A percentile compares a stretch with the other conserved stretches of the same genome.
phyloP scores from a whole-genome alignment of 2,329 filamentous ascomycete genomes.

The Phoma herbarum region DNA sequence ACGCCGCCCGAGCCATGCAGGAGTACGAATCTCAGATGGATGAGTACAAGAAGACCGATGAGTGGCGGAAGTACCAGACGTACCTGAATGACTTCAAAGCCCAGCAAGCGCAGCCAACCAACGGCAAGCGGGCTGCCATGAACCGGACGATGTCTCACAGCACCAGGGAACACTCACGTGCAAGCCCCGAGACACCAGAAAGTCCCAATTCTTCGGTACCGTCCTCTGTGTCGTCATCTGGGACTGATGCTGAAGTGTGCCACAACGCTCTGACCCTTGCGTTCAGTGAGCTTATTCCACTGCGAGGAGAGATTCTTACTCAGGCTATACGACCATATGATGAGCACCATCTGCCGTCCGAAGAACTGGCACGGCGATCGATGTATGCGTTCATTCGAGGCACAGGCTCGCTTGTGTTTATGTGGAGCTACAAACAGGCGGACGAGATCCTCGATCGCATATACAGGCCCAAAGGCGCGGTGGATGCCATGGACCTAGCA shows the following conservation, averaged over 20 bases:
- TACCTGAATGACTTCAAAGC: conserved; percentile 49
- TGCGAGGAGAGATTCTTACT: conserved; percentile 44
- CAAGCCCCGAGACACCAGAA: conserved; percentile 44
- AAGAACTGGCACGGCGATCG: conserved; percentile 39
- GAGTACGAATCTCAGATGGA: conserved; percentile 52
- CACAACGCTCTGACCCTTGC: conserved; percentile 49
- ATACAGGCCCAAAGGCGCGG: conserved; percentile 38
- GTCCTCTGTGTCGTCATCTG: conserved; percentile 28
- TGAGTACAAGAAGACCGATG: conserved; percentile 51
- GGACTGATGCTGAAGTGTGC: conserved; percentile 41
- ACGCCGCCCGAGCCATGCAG: conserved; percentile 50
- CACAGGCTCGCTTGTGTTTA: conserved; percentile 49
- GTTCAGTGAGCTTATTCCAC: conserved; percentile 45
- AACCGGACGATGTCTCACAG: conserved; percentile 37
- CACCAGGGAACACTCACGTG: conserved; percentile 34
- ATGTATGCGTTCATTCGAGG: conserved; percentile 48
- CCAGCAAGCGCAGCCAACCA: conserved; percentile 34
- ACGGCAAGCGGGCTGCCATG: conserved; percentile 32
- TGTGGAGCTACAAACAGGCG: conserved; percentile 45
- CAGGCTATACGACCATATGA: conserved; percentile 38
- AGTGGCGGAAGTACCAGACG: conserved; percentile 48
- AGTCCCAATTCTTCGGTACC: conserved; percentile 35
- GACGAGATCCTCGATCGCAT: conserved; percentile 48
- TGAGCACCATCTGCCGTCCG: conserved; percentile 39
- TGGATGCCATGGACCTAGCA: conserved; percentile 46